phyloP scores from a whole-genome alignment of 176 grass and related monocot species.

The Oryza meridionalis region DNA sequence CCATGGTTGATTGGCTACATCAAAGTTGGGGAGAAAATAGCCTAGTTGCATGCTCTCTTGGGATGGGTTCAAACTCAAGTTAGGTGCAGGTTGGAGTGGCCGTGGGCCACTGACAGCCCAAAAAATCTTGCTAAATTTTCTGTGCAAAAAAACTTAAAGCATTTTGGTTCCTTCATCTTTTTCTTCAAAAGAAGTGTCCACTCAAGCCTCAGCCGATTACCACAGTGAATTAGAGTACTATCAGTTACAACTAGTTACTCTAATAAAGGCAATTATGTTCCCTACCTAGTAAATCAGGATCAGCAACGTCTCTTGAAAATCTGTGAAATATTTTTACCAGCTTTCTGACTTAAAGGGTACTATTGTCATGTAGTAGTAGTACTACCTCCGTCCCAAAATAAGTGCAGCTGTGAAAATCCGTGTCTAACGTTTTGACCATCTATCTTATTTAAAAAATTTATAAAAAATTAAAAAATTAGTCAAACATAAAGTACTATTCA shows the following conservation, averaged over 20 bases:
- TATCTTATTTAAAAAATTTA: no score
- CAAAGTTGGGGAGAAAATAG: slow-evolving; percentile 40
- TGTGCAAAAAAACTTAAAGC: slow-evolving; percentile 45
- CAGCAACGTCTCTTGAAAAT: not conserved
- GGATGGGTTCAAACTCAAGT: slow-evolving; percentile 26
- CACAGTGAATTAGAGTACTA: not conserved
- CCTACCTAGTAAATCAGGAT: not conserved
- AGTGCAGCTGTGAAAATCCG: no score
- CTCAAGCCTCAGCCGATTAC: not conserved
- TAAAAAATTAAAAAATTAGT: no score
- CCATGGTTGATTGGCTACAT: slow-evolving; percentile 50
- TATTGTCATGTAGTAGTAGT: no score
- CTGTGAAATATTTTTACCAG: not conserved
- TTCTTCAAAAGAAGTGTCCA: slow-evolving; percentile 52
- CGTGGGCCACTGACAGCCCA: slow-evolving; percentile 52
- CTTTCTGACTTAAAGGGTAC: not conserved
- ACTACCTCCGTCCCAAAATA: no score
- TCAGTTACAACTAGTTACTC: not conserved
- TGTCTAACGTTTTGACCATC: no score
- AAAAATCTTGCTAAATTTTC: slow-evolving; percentile 60
- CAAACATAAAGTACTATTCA: no score
- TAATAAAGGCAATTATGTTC: not conserved
- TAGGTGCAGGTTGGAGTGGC: slow-evolving; percentile 31
- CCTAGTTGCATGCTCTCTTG: slow-evolving; percentile 9
- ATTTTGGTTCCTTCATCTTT: slow-evolving; percentile 33